Percentiles rank a stretch among this genome's conserved stretches.
phyloP scores from a whole-genome alignment of 2,329 filamentous ascomycete genomes.

The Blastomyces silverae region DNA sequence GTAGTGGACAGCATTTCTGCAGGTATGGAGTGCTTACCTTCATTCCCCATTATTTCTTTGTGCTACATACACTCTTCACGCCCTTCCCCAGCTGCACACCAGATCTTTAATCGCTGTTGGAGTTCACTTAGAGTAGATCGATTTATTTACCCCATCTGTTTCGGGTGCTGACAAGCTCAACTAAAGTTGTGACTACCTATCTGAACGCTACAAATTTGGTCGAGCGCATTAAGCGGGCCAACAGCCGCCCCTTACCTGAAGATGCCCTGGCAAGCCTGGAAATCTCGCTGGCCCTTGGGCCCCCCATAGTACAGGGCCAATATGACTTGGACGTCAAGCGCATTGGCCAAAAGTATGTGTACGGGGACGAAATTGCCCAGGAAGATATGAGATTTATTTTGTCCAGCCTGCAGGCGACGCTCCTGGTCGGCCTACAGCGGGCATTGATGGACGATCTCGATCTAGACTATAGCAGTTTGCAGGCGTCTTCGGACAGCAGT shows the following conservation, averaged over 20 bases:
- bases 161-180: background rate
- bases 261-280: constrained; percentile 26
- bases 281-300: constrained; percentile 33
- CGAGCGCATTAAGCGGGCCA: constrained; percentile 17
- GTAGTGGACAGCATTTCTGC: constrained; percentile 11
- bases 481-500: constrained; percentile 33
- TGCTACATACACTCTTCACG: background rate
- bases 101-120: background rate
- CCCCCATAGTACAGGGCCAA: constrained; percentile 32
- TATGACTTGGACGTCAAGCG: constrained; percentile 32
- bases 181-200: constrained; percentile 18
- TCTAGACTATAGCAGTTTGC: constrained; percentile 30
- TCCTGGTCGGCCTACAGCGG: constrained; percentile 32
- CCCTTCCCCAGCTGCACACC: background rate
- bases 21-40: constrained; percentile 4
- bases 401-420: constrained; percentile 32
- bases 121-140: background rate
- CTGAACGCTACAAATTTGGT: constrained; percentile 18
- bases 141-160: background rate
- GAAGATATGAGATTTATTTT: constrained; percentile 38
- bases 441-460: constrained; percentile 29
- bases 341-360: constrained; percentile 33
- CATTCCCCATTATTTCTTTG: background rate
- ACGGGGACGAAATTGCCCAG: constrained; percentile 34
- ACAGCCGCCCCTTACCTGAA: background rate